Conservation (phyloP, 768 basidiomycete genomes). For the Hygrocybe coccinea region DNA sequence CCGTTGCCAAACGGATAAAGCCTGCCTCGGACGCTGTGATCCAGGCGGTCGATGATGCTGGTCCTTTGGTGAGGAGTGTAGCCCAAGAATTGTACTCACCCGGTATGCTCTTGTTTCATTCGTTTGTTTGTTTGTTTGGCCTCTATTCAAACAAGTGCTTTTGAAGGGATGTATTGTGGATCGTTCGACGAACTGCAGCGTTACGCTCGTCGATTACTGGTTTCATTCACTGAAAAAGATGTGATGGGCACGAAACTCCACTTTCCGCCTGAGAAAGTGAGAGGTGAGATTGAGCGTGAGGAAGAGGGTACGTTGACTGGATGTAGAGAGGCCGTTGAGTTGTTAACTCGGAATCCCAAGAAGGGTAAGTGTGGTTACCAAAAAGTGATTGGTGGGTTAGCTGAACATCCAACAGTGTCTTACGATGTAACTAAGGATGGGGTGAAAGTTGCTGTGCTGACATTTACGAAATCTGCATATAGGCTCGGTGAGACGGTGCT, state of each 20-base stretch:
- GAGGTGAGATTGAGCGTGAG: constrained; percentile 30
- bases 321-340: constrained; percentile 84
- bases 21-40: constrained; percentile 33
- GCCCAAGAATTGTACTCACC: constrained; percentile 18
- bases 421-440: constrained; percentile 96
- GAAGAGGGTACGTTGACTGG: constrained; percentile 49
- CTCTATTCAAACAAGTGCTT: constrained; percentile 12
- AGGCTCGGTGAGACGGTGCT: constrained; percentile 88
- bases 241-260: constrained; percentile 25
- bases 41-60: constrained; percentile 33
- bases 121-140: background rate
- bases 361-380: constrained; percentile 54
- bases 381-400: background rate
- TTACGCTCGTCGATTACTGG: constrained; percentile 51
- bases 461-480: constrained; percentile 88
- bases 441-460: constrained; percentile 81
- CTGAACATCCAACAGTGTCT: constrained; percentile 53
- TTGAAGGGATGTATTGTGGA: constrained; percentile 8
- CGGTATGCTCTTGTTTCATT: constrained; percentile 13
- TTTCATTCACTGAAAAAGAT: constrained; percentile 36
- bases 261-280: constrained; percentile 22
- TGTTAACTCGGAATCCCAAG: constrained; percentile 81
- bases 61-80: constrained; percentile 11
- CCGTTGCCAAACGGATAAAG: constrained; percentile 46
- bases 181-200: constrained; percentile 45